Base-by-base conservation (phyloP, 2,329 filamentous ascomycete genomes). In the Dothistroma septosporum region DNA sequence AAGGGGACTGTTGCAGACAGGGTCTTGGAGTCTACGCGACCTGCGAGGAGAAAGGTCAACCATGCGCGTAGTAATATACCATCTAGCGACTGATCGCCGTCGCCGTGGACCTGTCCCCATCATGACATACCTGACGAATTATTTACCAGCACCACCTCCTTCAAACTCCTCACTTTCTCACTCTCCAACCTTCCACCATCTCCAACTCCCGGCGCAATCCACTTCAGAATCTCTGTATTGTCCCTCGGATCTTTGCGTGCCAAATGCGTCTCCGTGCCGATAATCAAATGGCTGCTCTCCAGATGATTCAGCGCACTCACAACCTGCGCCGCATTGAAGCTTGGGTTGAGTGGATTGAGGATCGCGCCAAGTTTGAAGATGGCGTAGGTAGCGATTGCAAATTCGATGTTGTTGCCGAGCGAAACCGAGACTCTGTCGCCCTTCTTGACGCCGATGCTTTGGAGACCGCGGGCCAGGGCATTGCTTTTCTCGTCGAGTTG, bases 331-430 rank as follows among this genome's bases (percentile, higher is more conserved):
- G 85, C 81, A 67, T 91, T 96, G 80, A 97, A 97, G 1, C 86
- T 88, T 21, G 92, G 93, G 74, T 99, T 97, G 24, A 97, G 78
- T 0, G 93, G 94, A n/a, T 96, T 85, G 64, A 97, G 80, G 55
- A 97, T 85, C 24, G 91, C 93, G n/a, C 94, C 94, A 10, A 97
- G 83, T 76, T 97, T 97, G 80, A 93, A 96, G 58, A 94, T 75
- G 0, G 92, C 92, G 76, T 97, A 97, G 6, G 89, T 93, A 21
- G 94, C 82, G 54, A 88, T 87, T 2, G 90, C 91, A 73, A 91
- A 93, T 75, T 96, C 92, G 67, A 88, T 79, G 47, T 86, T 87
- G 75, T 96, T 97, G 16, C 93, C 93, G 55, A 97, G 78, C 62
- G 88, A 93, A 28, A 97, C 86, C 14, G 90, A 92, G 11, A 97